Base-by-base conservation (phyloP, 192 early-diverging fungal genomes). In the Chytriomyces sp. region DNA sequence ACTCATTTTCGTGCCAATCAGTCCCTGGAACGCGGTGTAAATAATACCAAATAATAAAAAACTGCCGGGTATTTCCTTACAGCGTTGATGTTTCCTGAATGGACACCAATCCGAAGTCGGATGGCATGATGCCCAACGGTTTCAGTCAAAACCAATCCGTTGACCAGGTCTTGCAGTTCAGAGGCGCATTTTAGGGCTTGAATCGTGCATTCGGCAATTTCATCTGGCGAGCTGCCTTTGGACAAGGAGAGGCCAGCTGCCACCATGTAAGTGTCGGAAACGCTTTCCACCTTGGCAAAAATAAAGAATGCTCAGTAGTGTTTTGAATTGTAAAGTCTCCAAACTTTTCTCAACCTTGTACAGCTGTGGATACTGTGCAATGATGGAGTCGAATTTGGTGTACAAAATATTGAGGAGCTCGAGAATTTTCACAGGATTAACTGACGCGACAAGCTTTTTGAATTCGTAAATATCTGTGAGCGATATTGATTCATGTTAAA, bases 1-100 rank as follows among this genome's bases (percentile, higher is more conserved):
- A 18, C 83, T 81, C 84, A 85, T 85, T 60, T 85, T 85, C 49
- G 70, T 77, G 64, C 84, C 84, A 63, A 85, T 78, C 9, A 85
- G 59, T 13, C 84, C 84, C 46, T 84, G 53, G 7, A 77, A 71
- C 10, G 13, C 20, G 13, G 18, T 20, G 1, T 23, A 28, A 49
- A 20, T 16, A 23, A 71, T 18, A 6, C 13, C 6, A 10, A 45
- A 68, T 5, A 20, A 9, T 35, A 70, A 70, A 57, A 23, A 0
- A 61, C 0, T 43, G n/a, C 23, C 49, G 5, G 26, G 53, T 57
- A 10, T 35, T 23, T 10, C 46, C 69, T 48, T 64, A 78, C 77
- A 6, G 71, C 78, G 26, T 73, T 72, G 5, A 81, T 77, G n/a
- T 76, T 64, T 6, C 84, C 84, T 24, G 82, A 76, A 65, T 82